Evolutionary conservation across 2,329 filamentous ascomycete genomes (phyloP).

Genomic region (Hortaea sp.): DNA sequence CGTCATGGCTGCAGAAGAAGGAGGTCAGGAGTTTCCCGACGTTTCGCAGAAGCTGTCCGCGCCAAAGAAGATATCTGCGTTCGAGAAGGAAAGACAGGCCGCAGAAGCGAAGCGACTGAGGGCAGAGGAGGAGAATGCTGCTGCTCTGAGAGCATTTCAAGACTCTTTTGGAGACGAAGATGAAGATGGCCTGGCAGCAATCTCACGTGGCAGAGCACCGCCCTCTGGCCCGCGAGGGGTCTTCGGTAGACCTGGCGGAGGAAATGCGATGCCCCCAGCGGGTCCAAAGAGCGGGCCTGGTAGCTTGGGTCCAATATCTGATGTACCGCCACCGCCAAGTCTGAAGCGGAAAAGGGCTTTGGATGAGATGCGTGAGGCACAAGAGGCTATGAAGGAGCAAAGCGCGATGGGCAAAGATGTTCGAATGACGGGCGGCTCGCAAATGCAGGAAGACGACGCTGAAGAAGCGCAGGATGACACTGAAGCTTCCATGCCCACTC

Average conservation of each 20-base stretch:
- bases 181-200: conserved; percentile 12
- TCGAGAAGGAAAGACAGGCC: conserved; percentile 80
- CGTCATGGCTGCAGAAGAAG: too few relatives aligned
- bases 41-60: conserved; percentile 64
- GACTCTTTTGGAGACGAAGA: conserved; percentile 62
- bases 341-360: conserved; percentile 25
- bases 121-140: conserved; percentile 78
- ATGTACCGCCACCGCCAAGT: conserved; percentile 15
- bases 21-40: conserved; percentile 50
- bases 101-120: conserved; percentile 77
- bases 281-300: conserved; percentile 41
- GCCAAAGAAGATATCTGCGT: conserved; percentile 72
- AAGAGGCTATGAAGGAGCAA: conserved; percentile 17
- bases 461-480: conserved; percentile 28
- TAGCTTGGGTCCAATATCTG: conserved; percentile 36
- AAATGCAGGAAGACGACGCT: background rate
- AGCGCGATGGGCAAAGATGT: background rate
- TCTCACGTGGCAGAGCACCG: conserved; percentile 5
- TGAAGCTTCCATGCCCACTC: conserved; percentile 38
- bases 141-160: conserved; percentile 77
- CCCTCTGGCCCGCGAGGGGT: conserved; percentile 34
- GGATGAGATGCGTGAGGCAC: conserved; percentile 23
- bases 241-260: conserved; percentile 6
- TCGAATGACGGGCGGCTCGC: conserved; percentile 2
- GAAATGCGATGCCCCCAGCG: conserved; percentile 19